phyloP scores from a whole-genome alignment of 2,329 filamentous ascomycete species.

The Myotisia sp. region DNA sequence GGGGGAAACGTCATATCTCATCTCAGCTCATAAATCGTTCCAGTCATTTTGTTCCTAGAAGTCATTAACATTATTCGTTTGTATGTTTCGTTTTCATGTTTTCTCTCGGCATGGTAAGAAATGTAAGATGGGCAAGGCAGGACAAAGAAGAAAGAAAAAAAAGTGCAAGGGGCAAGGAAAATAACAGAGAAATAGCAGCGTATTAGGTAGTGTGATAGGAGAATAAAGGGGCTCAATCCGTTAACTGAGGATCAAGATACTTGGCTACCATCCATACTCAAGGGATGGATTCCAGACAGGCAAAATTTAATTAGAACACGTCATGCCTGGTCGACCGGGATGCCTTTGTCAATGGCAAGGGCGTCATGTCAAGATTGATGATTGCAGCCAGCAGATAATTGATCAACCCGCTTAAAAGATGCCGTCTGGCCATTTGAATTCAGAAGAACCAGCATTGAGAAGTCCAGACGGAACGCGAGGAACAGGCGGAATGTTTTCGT shows the following conservation, averaged over 20 bases:
- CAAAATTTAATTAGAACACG: too few species aligned
- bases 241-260: too few species aligned
- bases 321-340: too few species aligned
- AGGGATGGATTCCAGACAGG: too few species aligned
- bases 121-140: not conserved
- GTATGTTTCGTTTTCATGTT: too few species aligned
- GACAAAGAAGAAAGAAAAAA: not conserved
- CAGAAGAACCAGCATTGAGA: constrained; percentile 14
- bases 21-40: not conserved
- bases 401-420: constrained; percentile 21
- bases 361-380: too few species aligned
- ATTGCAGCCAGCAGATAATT: not conserved
- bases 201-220: too few species aligned
- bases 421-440: constrained; percentile 33
- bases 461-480: constrained; percentile 24
- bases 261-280: too few species aligned
- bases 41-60: not conserved
- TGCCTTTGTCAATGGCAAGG: too few species aligned
- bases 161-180: not conserved
- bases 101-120: not conserved
- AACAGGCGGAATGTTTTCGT: constrained; percentile 27
- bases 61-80: too few species aligned
- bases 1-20: constrained; percentile 1
- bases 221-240: not conserved
- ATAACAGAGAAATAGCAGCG: too few species aligned